Evolutionary conservation across 2,329 filamentous ascomycete species (phyloP).

Genomic region (Cladosporium sp.): DNA sequence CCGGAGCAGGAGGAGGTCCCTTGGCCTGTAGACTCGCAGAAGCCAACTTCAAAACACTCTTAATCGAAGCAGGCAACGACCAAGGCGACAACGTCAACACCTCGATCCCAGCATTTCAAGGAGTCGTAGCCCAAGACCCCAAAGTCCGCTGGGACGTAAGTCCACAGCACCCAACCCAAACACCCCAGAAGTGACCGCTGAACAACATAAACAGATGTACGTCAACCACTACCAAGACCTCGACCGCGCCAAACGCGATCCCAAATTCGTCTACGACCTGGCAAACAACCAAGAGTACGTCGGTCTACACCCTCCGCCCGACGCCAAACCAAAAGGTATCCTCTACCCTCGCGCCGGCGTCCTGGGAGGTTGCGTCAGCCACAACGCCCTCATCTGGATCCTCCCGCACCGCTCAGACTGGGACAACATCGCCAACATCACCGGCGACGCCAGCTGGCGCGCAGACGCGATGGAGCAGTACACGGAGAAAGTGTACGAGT

Average conservation of each 20-base stretch:
- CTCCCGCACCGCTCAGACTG: slow-evolving; percentile 62
- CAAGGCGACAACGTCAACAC: slow-evolving; percentile 54
- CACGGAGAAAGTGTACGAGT: slow-evolving; percentile 46
- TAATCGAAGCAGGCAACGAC: slow-evolving; percentile 63
- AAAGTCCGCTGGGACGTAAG: slow-evolving; percentile 57
- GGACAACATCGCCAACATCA: slow-evolving; percentile 57
- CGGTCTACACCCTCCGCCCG: slow-evolving; percentile 53
- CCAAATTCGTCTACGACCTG: slow-evolving; percentile 59
- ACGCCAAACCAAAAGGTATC: slow-evolving; percentile 45
- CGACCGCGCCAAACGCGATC: slow-evolving; percentile 54
- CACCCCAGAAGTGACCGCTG: slow-evolving; percentile 11
- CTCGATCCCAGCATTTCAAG: slow-evolving; percentile 56
- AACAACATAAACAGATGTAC: slow-evolving; percentile 46
- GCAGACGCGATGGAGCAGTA: slow-evolving; percentile 59
- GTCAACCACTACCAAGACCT: slow-evolving; percentile 62
- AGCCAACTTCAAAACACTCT: slow-evolving; percentile 59
- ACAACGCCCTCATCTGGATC: slow-evolving; percentile 61
- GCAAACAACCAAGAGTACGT: slow-evolving; percentile 54
- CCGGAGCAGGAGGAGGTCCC: slow-evolving; percentile 60
- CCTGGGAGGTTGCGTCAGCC: slow-evolving; percentile 60
- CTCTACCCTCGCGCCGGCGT: slow-evolving; percentile 61
- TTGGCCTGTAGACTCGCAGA: slow-evolving; percentile 53
- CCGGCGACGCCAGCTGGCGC: slow-evolving; percentile 61
- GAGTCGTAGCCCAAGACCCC: slow-evolving; percentile 56
- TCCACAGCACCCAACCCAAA: background rate